Base-by-base conservation (phyloP, 2,329 filamentous ascomycete species). In the Hirsutella rhossiliensis region DNA sequence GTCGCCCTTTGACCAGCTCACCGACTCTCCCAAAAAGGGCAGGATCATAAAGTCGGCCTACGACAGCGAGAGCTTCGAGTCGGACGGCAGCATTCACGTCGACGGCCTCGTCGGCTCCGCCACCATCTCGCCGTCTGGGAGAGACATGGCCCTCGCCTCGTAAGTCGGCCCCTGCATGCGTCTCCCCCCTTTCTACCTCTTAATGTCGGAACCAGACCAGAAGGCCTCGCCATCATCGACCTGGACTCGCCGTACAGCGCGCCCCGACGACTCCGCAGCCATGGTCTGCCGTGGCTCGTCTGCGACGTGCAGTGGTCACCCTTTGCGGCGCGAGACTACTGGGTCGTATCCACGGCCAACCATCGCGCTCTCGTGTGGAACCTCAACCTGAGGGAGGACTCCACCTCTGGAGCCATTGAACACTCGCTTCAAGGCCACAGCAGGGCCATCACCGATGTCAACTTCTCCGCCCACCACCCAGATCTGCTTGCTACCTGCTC, bases 281-380 rank as follows among this genome's bases (percentile, higher is more conserved):
- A 94, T 63, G 84, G 87, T 44, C 81, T 87, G 38, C 84, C 87
- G n/a, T 96, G 89, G 87, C 80, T 94, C 42, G 89, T 95, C 5
- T 88, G 90, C 11, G 90, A 96, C 62, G 89, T 95, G 28, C 90
- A 96, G 63, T 96, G 90, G 90, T 95, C 87, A 11, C 90, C 90
- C 1, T 95, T 96, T 60, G 85, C 89, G 12, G 79, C 77, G 18
- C 78, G 89, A 40, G 86, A 94, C 60, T 89, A 89, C 56, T 96
- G 90, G 89, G 84, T 96, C 17, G 86, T 87, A 31, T 94, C 87
- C 47, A 95, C 89, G 1, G 90, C 88, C 17, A 96, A 96, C 60
- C 89, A 96, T 61, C 87, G 92, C 53, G 92, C 89, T 18, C 71
- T 96, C 42, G 86, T 96, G 18, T 96, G 88, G 88, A 96, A 96